phyloP scores from a whole-genome alignment of 805 yeast species.

The Saccharomyces mikatae region DNA sequence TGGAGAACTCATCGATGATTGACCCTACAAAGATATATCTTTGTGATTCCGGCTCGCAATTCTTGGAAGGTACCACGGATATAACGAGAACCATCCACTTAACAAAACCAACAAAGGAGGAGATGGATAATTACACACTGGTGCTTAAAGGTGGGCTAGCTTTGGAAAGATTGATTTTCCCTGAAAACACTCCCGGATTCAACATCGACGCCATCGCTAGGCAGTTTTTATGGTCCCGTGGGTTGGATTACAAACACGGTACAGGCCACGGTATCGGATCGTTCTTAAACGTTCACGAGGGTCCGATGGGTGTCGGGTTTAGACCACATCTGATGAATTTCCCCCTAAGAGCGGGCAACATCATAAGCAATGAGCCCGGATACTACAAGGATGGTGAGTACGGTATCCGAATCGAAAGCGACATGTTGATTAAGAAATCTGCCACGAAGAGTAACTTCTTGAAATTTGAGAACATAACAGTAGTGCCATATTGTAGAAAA shows the following conservation, averaged over 20 bases:
- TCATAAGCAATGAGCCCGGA: conserved; percentile 91
- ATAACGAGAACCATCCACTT: conserved; percentile 84
- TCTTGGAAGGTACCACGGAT: conserved; percentile 90
- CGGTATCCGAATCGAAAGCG: conserved; percentile 87
- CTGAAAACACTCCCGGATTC: conserved; percentile 65
- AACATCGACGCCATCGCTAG: conserved; percentile 78
- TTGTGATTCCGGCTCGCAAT: conserved; percentile 89
- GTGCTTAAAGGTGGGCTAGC: conserved; percentile 91
- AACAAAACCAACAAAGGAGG: conserved; percentile 45
- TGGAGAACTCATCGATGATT: conserved; percentile 48
- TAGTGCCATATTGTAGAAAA: conserved; percentile 74
- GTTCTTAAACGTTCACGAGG: conserved; percentile 86
- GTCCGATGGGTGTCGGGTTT: conserved; percentile 76
- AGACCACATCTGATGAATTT: conserved; percentile 40
- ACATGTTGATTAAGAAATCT: conserved; percentile 47
- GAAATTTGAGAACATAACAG: conserved; percentile 75
- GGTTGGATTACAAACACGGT: conserved; percentile 86
- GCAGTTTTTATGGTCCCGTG: conserved; percentile 71
- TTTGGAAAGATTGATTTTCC: conserved; percentile 71
- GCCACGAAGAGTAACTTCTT: conserved; percentile 45
- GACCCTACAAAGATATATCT: conserved; percentile 63
- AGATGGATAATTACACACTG: conserved; percentile 62
- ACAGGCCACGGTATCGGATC: conserved; percentile 98
- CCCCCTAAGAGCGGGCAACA: conserved; percentile 58
- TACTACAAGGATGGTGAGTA: conserved; percentile 82